phyloP scores from a whole-genome alignment of 805 yeast genomes.

The Candida caryicola region DNA sequence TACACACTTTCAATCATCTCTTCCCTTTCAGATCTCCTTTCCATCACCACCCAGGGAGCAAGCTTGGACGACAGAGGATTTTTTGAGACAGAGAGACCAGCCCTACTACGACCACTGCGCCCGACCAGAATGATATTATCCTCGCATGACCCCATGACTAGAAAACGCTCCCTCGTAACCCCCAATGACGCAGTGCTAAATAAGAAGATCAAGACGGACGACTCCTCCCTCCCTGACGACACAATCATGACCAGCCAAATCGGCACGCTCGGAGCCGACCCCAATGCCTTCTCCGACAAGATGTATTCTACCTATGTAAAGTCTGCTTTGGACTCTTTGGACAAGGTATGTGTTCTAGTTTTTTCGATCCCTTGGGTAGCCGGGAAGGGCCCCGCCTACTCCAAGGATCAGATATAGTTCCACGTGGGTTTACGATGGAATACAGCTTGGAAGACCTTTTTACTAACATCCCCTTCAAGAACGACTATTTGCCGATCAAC shows the following conservation, averaged over 20 bases:
- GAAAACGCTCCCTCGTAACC: conserved; percentile 26
- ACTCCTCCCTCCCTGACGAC: conserved; percentile 11
- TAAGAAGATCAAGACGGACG: conserved; percentile 17
- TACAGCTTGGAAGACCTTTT: no score
- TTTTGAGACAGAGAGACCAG: no score
- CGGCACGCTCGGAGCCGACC: conserved; percentile 2
- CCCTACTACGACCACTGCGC: no score
- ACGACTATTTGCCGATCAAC: conserved; percentile 55
- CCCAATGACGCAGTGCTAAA: conserved; percentile 16
- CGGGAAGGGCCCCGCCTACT: no score
- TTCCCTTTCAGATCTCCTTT: no score
- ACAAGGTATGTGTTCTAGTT: conserved; percentile 44
- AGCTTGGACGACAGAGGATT: no score
- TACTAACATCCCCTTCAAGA: conserved; percentile 12
- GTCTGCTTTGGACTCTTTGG: conserved; percentile 69
- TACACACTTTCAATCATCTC: no score
- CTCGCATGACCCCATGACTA: conserved; percentile 33
- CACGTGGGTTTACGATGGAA: no score
- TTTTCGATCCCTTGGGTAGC: no score
- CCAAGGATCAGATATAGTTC: no score
- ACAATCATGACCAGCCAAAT: conserved; percentile 3
- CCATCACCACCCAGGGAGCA: no score
- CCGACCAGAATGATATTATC: conserved; percentile 33
- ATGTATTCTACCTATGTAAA: conserved; percentile 49
- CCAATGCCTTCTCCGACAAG: conserved; percentile 31